Evolutionary conservation across 495 filamentous ascomycete genomes (phyloP).

Genomic region (Parathielavia hyrcaniae): DNA sequence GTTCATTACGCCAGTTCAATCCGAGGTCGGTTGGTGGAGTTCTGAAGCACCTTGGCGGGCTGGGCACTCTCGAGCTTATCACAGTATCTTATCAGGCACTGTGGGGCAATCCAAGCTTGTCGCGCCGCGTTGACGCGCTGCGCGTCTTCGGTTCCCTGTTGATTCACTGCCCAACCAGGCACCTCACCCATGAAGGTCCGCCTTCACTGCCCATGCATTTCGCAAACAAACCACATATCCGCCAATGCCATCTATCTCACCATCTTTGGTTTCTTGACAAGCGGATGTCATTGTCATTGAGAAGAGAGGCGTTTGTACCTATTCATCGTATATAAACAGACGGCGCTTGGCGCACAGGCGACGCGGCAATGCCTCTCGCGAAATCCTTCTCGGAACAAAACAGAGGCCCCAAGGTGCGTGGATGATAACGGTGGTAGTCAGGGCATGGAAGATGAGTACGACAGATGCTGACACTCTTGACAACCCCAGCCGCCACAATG

Average conservation of each 20-base stretch:
- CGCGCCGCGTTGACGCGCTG: not conserved
- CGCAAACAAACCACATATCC: not conserved
- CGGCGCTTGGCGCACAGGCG: slow-evolving; percentile 3
- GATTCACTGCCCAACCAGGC: not conserved
- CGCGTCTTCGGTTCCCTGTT: slow-evolving; percentile 2
- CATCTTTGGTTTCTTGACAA: not conserved
- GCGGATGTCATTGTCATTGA: not conserved
- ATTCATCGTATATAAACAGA: not conserved
- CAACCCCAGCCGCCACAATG: slow-evolving; percentile 38
- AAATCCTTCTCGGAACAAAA: slow-evolving; percentile 46
- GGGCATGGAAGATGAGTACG: not conserved
- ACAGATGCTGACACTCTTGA: not conserved
- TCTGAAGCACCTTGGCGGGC: too few species aligned
- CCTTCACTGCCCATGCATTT: not conserved
- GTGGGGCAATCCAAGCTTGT: too few species aligned
- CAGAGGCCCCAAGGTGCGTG: slow-evolving; percentile 19
- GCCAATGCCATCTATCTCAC: not conserved
- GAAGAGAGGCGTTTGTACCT: not conserved
- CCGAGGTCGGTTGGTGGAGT: too few species aligned
- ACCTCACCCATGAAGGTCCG: slow-evolving; percentile 4
- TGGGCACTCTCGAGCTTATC: too few species aligned
- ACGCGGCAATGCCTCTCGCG: slow-evolving; percentile 40
- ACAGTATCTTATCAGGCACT: too few species aligned
- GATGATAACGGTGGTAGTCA: not conserved
- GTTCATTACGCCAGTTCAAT: too few species aligned